A percentile compares a stretch with the other conserved stretches of the same genome.
phyloP scores from a whole-genome alignment of 495 filamentous ascomycete species.

The Hypoxylon fragiforme region DNA sequence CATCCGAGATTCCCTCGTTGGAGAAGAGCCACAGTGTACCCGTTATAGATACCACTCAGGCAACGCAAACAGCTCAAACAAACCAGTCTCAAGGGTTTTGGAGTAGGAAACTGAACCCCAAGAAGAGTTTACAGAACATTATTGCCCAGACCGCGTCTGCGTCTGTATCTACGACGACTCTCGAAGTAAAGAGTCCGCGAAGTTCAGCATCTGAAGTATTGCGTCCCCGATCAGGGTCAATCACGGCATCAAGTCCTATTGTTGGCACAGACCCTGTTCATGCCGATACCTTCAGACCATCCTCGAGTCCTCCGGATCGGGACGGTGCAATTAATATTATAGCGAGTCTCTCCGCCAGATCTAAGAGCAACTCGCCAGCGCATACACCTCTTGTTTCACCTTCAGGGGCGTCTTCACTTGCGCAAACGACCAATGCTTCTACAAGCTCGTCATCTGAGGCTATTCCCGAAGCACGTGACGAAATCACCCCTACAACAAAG shows the following conservation, averaged over 20 bases:
- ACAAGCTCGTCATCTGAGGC: slow-evolving; percentile 44
- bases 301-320: slow-evolving; percentile 46
- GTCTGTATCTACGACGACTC: slow-evolving; percentile 44
- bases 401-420: slow-evolving; percentile 40
- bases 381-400: slow-evolving; percentile 58
- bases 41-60: slow-evolving; percentile 30
- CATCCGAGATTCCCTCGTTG: slow-evolving; percentile 49
- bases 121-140: slow-evolving; percentile 30
- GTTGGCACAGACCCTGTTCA: slow-evolving; percentile 37
- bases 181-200: slow-evolving; percentile 41
- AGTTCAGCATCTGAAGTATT: slow-evolving; percentile 30
- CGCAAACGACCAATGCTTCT: slow-evolving; percentile 38
- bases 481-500: slow-evolving; percentile 22
- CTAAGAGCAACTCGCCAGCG: slow-evolving; percentile 59
- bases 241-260: slow-evolving; percentile 46
- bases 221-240: slow-evolving; percentile 57
- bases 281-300: slow-evolving; percentile 38
- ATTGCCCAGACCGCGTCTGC: slow-evolving; percentile 25
- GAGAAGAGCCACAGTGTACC: slow-evolving; percentile 65
- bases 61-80: slow-evolving; percentile 19
- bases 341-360: slow-evolving; percentile 66
- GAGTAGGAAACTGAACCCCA: slow-evolving; percentile 44
- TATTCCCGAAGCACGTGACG: slow-evolving; percentile 15
- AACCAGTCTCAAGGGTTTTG: slow-evolving; percentile 42
- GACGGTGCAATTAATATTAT: slow-evolving; percentile 63